A percentile compares a stretch with the other conserved stretches of the same genome.
phyloP scores from a whole-genome alignment of 768 basidiomycete genomes.

The Naganishia antarctica region DNA sequence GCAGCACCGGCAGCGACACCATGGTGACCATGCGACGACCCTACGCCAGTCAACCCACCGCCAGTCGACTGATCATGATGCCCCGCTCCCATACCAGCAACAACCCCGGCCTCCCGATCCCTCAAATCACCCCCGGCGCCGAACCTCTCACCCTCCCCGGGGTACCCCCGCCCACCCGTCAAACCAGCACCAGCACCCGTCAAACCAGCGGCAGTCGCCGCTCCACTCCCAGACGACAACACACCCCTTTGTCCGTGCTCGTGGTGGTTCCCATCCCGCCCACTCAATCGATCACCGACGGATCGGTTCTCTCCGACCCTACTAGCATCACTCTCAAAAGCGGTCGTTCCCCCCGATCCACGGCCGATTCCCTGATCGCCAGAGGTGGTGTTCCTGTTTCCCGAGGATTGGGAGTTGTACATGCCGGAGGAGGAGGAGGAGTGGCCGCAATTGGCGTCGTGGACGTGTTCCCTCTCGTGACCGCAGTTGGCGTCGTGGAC shows the following conservation, averaged over 20 bases:
- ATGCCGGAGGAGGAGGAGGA: neutral
- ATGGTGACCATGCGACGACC: constrained; percentile 9
- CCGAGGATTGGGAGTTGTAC: too few species aligned
- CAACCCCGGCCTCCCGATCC: constrained; percentile 16
- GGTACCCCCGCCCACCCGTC: neutral
- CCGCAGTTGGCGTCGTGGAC: constrained; percentile 9
- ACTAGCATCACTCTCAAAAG: constrained; percentile 17
- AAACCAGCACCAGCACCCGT: constrained; percentile 4
- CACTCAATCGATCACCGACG: neutral
- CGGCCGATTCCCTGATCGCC: constrained; percentile 23
- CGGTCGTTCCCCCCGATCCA: constrained; percentile 24
- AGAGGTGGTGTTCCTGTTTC: constrained; percentile 22
- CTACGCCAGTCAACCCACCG: constrained; percentile 1
- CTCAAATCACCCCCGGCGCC: neutral
- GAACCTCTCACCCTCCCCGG: neutral
- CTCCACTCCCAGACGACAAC: neutral
- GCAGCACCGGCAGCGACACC: constrained; percentile 7
- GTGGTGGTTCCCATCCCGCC: neutral
- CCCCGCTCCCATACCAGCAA: constrained; percentile 19
- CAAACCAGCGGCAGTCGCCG: constrained; percentile 7
- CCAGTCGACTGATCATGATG: constrained; percentile 19
- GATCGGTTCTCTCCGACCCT: constrained; percentile 20
- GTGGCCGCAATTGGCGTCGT: constrained; percentile 1
- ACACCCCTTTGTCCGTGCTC: neutral
- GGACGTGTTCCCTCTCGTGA: constrained; percentile 13